Percentiles rank a stretch among this genome's conserved stretches.
Evolutionary conservation across 176 grass and related monocot genomes (phyloP).

Genomic region (Oryza longistaminata): DNA sequence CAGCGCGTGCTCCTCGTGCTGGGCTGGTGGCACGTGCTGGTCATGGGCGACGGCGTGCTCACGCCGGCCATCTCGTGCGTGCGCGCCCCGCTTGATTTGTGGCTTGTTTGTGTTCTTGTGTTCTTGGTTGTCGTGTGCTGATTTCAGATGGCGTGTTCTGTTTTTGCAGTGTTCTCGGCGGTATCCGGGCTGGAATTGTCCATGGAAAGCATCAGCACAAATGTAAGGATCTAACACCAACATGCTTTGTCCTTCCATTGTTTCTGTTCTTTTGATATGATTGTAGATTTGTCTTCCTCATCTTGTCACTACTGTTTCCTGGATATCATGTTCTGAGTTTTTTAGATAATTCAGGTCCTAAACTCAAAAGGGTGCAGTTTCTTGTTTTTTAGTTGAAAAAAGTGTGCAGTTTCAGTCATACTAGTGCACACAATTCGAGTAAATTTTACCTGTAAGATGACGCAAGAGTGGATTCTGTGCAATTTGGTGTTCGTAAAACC

Average conservation of each 20-base stretch:
- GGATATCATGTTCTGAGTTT: slow-evolving; percentile 19
- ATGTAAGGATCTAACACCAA: slow-evolving; percentile 62
- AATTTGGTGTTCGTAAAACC: slow-evolving; percentile 2
- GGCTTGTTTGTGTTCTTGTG: background rate
- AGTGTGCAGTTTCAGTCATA: background rate
- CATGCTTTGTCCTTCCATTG: slow-evolving; percentile 18
- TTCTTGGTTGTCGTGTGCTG: background rate
- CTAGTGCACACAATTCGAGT: background rate
- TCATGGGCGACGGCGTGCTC: slow-evolving; percentile 94
- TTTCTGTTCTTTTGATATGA: slow-evolving; percentile 8
- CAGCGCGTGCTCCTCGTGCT: slow-evolving; percentile 77
- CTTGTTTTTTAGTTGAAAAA: background rate
- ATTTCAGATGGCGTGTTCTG: slow-evolving; percentile 31
- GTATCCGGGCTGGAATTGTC: slow-evolving; percentile 94
- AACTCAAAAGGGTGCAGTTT: background rate
- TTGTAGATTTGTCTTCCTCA: slow-evolving; percentile 11
- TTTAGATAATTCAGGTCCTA: slow-evolving; percentile 28
- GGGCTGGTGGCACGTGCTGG: slow-evolving; percentile 83
- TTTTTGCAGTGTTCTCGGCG: slow-evolving; percentile 85
- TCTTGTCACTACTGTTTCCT: slow-evolving; percentile 15
- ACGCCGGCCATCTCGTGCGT: slow-evolving; percentile 88
- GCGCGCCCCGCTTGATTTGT: background rate
- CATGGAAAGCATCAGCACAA: slow-evolving; percentile 91
- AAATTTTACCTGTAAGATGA: slow-evolving; percentile 18
- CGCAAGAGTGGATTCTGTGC: slow-evolving; percentile 5